A percentile compares a stretch with the other conserved stretches of the same genome.
Evolutionary conservation across 2,329 filamentous ascomycete species (phyloP).

Genomic region (Cladorrhinum sp.): DNA sequence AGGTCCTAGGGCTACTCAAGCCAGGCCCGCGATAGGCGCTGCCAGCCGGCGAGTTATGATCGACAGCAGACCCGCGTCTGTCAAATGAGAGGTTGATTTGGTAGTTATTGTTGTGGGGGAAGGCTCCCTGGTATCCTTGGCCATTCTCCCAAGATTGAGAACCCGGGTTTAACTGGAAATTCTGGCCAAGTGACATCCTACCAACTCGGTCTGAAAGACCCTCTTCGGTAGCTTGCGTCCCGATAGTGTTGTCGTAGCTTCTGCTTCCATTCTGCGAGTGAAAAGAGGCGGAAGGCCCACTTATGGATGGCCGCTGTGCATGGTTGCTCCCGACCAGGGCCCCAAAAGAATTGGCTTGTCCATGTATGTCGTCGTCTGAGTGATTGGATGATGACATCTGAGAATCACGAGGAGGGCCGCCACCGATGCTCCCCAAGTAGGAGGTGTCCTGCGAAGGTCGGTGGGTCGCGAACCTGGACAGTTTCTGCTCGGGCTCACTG

Average conservation of each 20-base stretch:
- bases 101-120: conserved; percentile 31
- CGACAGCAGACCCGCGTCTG: conserved; percentile 38
- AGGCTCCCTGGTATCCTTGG: conserved; percentile 32
- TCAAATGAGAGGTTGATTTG: conserved; percentile 31
- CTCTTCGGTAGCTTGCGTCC: conserved; percentile 35
- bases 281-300: conserved; percentile 46
- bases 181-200: conserved; percentile 38
- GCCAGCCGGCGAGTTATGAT: conserved; percentile 38
- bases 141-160: conserved; percentile 45
- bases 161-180: conserved; percentile 47
- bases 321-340: conserved; percentile 36
- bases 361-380: conserved; percentile 40
- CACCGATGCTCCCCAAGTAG: conserved; percentile 43
- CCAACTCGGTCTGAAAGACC: conserved; percentile 36
- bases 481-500: conserved; percentile 10
- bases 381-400: conserved; percentile 57
- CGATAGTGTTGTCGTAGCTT: conserved; percentile 34
- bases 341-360: conserved; percentile 30
- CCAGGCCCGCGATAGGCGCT: conserved; percentile 31
- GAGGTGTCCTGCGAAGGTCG: conserved; percentile 38
- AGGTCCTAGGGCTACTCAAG: conserved; percentile 32
- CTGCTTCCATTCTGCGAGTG: conserved; percentile 41
- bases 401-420: conserved; percentile 46
- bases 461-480: conserved; percentile 26
- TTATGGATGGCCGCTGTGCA: conserved; percentile 44